Conservation (phyloP, 768 basidiomycete genomes). For the Mycena maculata region DNA sequence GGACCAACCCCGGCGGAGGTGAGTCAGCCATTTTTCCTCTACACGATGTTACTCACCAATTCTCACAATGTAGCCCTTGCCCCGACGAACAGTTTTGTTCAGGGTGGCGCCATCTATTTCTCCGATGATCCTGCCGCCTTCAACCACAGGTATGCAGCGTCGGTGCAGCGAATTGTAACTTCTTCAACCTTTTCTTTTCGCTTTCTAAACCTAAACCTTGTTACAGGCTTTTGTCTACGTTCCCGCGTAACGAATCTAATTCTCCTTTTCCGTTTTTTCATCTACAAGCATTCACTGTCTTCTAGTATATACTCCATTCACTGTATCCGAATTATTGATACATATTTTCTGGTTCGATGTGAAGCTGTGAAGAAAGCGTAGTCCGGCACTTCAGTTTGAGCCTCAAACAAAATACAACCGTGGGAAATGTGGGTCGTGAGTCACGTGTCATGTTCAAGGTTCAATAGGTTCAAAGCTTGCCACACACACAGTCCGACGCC, state of each 20-base stretch:
- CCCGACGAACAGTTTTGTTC: conserved; percentile 7
- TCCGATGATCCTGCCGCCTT: conserved; percentile 18
- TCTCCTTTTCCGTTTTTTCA: neutral
- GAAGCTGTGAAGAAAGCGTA: no score
- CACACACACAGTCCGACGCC: no score
- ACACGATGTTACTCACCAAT: neutral
- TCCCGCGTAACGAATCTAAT: neutral
- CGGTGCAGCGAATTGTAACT: conserved; percentile 25
- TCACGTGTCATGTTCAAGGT: no score
- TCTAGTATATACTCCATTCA: no score
- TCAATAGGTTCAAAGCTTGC: no score
- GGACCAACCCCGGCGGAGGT: conserved; percentile 40
- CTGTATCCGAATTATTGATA: no score
- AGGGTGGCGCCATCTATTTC: conserved; percentile 22
- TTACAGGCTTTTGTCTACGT: conserved; percentile 13
- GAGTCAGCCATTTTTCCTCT: neutral
- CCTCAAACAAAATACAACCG: no score
- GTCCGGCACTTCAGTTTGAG: no score
- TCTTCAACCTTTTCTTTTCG: neutral
- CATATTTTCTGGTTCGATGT: no score
- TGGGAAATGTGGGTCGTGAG: no score
- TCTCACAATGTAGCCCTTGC: neutral
- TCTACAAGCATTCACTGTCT: no score
- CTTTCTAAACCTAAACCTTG: neutral
- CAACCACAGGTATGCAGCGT: neutral